A percentile compares a stretch with the other conserved stretches of the same genome.
Conservation (phyloP, 2,329 filamentous ascomycete genomes). For the Acarospora socialis region DNA sequence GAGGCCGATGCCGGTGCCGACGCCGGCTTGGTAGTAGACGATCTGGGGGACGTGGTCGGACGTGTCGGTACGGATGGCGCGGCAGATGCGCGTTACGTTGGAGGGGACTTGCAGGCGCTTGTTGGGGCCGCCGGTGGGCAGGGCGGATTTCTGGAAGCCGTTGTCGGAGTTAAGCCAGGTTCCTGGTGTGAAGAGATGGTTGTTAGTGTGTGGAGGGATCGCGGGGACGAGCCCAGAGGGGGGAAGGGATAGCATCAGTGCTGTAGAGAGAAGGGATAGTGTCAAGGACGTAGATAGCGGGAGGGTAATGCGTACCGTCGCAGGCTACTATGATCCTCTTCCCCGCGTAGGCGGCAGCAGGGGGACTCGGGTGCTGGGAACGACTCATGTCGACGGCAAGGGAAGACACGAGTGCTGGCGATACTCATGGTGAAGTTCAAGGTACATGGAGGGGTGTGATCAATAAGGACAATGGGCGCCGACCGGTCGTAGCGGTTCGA, state of each 20-base stretch:
- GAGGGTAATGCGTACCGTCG: constrained; percentile 24
- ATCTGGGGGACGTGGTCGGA: constrained; percentile 36
- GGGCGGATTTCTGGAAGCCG: constrained; percentile 17
- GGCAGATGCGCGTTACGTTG: constrained; percentile 35
- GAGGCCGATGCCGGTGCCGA: constrained; percentile 31
- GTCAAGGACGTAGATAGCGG: neutral
- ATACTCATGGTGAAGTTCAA: too few relatives aligned
- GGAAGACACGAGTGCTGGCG: too few relatives aligned
- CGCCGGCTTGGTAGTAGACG: constrained; percentile 36
- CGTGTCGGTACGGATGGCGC: constrained; percentile 34
- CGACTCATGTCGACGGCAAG: too few relatives aligned
- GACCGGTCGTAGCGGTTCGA: too few relatives aligned
- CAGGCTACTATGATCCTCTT: constrained; percentile 27
- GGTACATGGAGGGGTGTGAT: too few relatives aligned
- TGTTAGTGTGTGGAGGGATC: too few relatives aligned
- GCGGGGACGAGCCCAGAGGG: too few relatives aligned
- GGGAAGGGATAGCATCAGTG: constrained; percentile 2
- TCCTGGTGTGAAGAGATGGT: neutral
- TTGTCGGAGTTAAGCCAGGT: constrained; percentile 29
- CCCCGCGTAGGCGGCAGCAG: too few relatives aligned
- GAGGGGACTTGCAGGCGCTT: constrained; percentile 30
- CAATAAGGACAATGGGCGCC: too few relatives aligned
- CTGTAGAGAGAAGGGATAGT: neutral
- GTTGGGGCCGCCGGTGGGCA: constrained; percentile 18
- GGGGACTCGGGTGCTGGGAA: too few relatives aligned